Percentiles rank a stretch among this genome's conserved stretches.
Evolutionary conservation across 1,284 basidiomycete genomes (phyloP).

Genomic region (Cutaneotrichosporon cavernicola): DNA sequence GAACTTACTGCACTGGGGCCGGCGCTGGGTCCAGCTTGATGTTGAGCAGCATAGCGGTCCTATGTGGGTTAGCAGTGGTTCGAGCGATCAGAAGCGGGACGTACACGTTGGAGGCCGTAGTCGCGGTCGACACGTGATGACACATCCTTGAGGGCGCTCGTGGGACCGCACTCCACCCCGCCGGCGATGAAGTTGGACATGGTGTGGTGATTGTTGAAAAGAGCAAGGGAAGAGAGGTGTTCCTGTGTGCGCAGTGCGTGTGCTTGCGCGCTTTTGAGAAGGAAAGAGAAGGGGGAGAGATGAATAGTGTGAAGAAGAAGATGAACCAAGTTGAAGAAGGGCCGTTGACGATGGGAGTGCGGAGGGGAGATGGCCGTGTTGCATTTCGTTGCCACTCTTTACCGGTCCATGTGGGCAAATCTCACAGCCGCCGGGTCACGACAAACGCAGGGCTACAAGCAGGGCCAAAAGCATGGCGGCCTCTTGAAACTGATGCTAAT

Average conservation of each 20-base stretch:
- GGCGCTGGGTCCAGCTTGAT: slow-evolving; percentile 18
- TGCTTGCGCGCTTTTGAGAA: neutral
- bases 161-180: slow-evolving; percentile 43
- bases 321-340: neutral
- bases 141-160: slow-evolving; percentile 42
- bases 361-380: neutral
- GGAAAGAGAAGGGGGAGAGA: neutral
- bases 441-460: too few relatives aligned
- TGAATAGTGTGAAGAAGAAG: neutral
- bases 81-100: slow-evolving; percentile 12
- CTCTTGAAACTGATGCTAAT: too few relatives aligned
- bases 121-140: slow-evolving; percentile 41
- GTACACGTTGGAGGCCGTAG: slow-evolving; percentile 41
- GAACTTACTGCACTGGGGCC: slow-evolving; percentile 21
- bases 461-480: too few relatives aligned
- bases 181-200: slow-evolving; percentile 45
- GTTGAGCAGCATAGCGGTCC: slow-evolving; percentile 20
- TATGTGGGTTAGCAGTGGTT: slow-evolving; percentile 7
- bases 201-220: neutral
- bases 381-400: neutral
- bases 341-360: slow-evolving; percentile 24
- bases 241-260: neutral
- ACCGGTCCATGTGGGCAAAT: slow-evolving; percentile 4
- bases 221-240: neutral
- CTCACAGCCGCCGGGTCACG: neutral